These are phyloP conservation scores for Phytopythium delawarense DNA, from an alignment of 352 stramenopile genomes.

Conservation along the genomic window DNA sequence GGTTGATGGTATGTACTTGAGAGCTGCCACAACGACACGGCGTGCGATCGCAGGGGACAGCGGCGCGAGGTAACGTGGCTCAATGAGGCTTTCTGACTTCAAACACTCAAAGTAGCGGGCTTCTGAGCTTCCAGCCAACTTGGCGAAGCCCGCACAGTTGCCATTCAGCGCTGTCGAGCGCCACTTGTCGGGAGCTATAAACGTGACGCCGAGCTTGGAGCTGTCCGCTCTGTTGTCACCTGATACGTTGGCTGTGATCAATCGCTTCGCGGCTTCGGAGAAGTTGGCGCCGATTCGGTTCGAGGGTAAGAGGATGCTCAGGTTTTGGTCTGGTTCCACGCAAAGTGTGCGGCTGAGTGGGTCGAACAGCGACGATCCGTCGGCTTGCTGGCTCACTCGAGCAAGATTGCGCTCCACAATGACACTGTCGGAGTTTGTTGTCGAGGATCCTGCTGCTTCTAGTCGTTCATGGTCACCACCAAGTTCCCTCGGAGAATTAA, in stretches of 20 bases:
- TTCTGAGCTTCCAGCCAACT: constrained; percentile 19
- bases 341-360: constrained; percentile 58
- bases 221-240: neutral
- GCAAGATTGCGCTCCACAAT: neutral
- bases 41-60: constrained; percentile 28
- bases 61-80: constrained; percentile 34
- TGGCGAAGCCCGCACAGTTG: neutral
- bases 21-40: constrained; percentile 38
- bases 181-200: neutral
- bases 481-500: neutral
- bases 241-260: constrained; percentile 39
- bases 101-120: constrained; percentile 62
- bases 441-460: neutral
- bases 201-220: constrained; percentile 3
- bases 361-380: constrained; percentile 48
- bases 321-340: constrained; percentile 62
- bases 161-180: neutral
- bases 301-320: constrained; percentile 48
- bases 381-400: neutral
- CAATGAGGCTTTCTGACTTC: constrained; percentile 26
- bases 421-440: neutral
- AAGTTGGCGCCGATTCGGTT: constrained; percentile 79
- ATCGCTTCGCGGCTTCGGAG: constrained; percentile 28
- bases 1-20: constrained; percentile 42
- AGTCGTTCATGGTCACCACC: no score